Evolutionary conservation across 2,329 filamentous ascomycete genomes (phyloP), one percentile per base, ranked within the genome.

Genomic region (Fusarium nygamai): DNA sequence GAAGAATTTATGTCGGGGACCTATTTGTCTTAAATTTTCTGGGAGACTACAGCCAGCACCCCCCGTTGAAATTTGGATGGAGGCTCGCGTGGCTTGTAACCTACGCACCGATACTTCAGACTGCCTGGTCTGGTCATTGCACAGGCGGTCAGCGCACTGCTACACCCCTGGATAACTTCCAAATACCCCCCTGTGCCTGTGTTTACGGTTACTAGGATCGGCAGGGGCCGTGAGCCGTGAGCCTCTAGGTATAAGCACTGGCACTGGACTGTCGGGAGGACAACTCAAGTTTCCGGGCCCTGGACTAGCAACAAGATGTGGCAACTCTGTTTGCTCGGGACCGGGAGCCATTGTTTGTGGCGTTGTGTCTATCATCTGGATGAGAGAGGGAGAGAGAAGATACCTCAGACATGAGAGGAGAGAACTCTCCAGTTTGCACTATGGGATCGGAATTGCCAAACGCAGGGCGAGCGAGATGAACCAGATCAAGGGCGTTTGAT

Each of bases 161-260:
- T 50, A 59, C 48, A 75, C 72, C 72, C 72, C 72, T 75, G 72
- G 72, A 75, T 71, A 60, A 63, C 59, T 33, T 61, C 56, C 38
- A 61, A 64, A 64, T 39, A 62, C 60, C 64, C 75, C 75, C 76
- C 74, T 76, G 60, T 64, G 64, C 64, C 53, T 70, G 63, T 64
- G 59, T 65, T 74, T 72, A 44, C 65, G 59, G 75, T 71, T 73
- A 41, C 75, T 70, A 72, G 75, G 76, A 78, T 78, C 76, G 69
- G 76, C 76, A 78, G 75, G 76, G 76, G 76, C 73, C 72, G 69
- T 70, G 73, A 76, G 72, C 66, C 63, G 57, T 60, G 43, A 60
- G 57, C 72, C 64, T 73, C 65, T 68, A 48, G 50, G 47, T 50
- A 34, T 60, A 71, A 74, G 71, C 67, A 76, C 71, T 69, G 69